These are phyloP conservation scores for Samsoniella hepiali DNA, from an alignment of 2,329 filamentous ascomycete genomes.

Conservation along the genomic window DNA sequence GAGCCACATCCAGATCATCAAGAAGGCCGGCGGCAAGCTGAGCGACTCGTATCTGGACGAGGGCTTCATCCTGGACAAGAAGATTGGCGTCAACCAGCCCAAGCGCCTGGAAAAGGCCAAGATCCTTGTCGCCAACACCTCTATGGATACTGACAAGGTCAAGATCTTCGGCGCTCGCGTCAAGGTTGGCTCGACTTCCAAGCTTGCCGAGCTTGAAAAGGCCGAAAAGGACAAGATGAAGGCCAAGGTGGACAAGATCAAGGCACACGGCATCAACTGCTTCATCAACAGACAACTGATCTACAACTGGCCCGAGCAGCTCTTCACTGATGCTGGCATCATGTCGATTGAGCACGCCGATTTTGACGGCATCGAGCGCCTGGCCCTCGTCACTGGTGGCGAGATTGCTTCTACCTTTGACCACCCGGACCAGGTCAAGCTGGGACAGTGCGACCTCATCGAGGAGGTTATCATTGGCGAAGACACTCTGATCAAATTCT, in stretches of 20 bases:
- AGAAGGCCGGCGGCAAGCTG: slow-evolving; percentile 97
- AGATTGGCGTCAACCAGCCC: slow-evolving; percentile 97
- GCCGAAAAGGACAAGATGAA: slow-evolving; percentile 99
- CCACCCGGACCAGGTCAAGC: slow-evolving; percentile 93
- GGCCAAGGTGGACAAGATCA: slow-evolving; percentile 98
- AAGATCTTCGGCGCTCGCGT: slow-evolving; percentile 98
- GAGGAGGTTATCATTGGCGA: slow-evolving; percentile 99
- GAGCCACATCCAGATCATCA: slow-evolving; percentile 98
- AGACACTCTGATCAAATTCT: slow-evolving; percentile 96
- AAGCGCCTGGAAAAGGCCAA: slow-evolving; percentile 97
- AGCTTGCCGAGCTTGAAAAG: slow-evolving; percentile 97
- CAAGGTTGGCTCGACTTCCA: slow-evolving; percentile 93
- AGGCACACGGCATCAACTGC: slow-evolving; percentile 98
- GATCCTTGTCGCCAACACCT: slow-evolving; percentile 95
- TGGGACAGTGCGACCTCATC: slow-evolving; percentile 91
- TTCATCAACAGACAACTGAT: slow-evolving; percentile 99
- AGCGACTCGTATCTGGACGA: slow-evolving; percentile 97
- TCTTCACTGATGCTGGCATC: slow-evolving; percentile 96
- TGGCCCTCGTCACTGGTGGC: slow-evolving; percentile 92
- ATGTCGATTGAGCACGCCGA: slow-evolving; percentile 98
- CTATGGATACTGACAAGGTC: slow-evolving; percentile 99
- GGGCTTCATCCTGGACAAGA: slow-evolving; percentile 98
- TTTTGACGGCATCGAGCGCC: slow-evolving; percentile 94
- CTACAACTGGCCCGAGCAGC: slow-evolving; percentile 99
- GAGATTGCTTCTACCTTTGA: slow-evolving; percentile 98